Base-by-base conservation (phyloP, 441 rosid genomes). In the Daphne laureola region DNA sequence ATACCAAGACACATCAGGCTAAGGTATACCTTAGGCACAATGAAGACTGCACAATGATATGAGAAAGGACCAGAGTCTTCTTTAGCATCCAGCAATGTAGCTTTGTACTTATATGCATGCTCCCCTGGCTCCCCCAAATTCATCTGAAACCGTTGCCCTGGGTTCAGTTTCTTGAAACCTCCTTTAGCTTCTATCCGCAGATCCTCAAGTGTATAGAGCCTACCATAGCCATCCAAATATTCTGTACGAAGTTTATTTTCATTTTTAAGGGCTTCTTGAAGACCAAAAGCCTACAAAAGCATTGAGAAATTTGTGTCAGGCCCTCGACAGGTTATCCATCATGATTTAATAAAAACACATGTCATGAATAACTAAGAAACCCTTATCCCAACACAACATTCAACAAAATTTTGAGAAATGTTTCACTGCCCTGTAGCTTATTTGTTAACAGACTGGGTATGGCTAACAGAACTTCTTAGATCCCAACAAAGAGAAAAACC, bases 11-110 rank as follows among this genome's bases (percentile, higher is more conserved):
- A 31, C 46, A 27, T 36, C 25, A 45, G 35, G 25, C 48, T 15
- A 51, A 56, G 57, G 13, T 54, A 49, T 65, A 90, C 97, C 94
- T 86, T 91, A 9, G 98, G 96, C 61, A 91, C 95, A 49, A 91
- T 80, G 63, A 91, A 86, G 64, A 88, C 83, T 13, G 87, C 96
- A 68, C 84, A 88, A 54, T 80, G 80, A 71, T 74, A 81, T 38
- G 72, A 60, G 55, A 79, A 86, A 50, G 75, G 67, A 53, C 57
- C 68, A 11, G 73, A 69, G 40, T 63, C 61, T 38, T 76, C 80
- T 57, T 44, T 84, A 17, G 96, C 84, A 59, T 91, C 98, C 70
- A 91, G 84, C 72, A 91, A 78, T 18, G 86, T 67, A 0, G 98
- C 82, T 67, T 55, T 79, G 71, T 78, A 91, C 59, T 73, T 76